Conservation (phyloP, 352 stramenopile genomes). For the Phytophthora syringae region DNA sequence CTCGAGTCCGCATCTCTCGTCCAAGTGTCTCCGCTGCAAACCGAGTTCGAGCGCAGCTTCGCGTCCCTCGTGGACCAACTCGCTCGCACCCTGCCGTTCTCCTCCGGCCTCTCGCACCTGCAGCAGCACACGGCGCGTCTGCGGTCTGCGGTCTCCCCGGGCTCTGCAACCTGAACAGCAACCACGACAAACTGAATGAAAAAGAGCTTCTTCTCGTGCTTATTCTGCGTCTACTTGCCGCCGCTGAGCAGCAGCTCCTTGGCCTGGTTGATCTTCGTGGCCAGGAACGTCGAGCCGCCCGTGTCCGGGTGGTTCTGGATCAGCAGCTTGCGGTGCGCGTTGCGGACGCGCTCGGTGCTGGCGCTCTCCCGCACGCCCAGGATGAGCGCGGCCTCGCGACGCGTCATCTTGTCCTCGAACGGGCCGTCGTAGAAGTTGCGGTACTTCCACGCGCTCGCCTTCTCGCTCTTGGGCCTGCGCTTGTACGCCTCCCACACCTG, state of each 20-base stretch:
- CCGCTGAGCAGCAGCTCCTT: slow-evolving; percentile 97
- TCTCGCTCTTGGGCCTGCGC: slow-evolving; percentile 69
- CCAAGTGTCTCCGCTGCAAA: slow-evolving; percentile 60
- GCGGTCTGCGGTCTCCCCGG: no score
- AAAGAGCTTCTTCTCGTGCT: neutral
- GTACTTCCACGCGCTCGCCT: slow-evolving; percentile 72
- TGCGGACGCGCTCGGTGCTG: slow-evolving; percentile 96
- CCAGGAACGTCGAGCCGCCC: slow-evolving; percentile 98
- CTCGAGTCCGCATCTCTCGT: neutral
- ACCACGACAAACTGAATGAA: neutral
- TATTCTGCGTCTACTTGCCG: slow-evolving; percentile 50
- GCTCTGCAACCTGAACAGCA: no score
- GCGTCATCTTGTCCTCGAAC: slow-evolving; percentile 99
- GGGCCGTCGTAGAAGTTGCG: slow-evolving; percentile 95
- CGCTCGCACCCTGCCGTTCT: slow-evolving; percentile 45
- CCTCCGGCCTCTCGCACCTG: slow-evolving; percentile 34
- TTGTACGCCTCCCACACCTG: slow-evolving; percentile 84
- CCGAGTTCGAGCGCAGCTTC: slow-evolving; percentile 78
- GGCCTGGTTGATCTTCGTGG: slow-evolving; percentile 99
- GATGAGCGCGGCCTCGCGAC: slow-evolving; percentile 98
- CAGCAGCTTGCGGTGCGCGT: slow-evolving; percentile 97
- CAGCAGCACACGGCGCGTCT: slow-evolving; percentile 38
- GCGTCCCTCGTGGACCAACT: slow-evolving; percentile 54
- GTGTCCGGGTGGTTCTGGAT: slow-evolving; percentile 99
- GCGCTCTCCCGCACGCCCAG: slow-evolving; percentile 97